Percentiles rank a stretch among this genome's conserved stretches.
phyloP scores from a whole-genome alignment of 2,329 filamentous ascomycete genomes.

The Phaeosphaeriaceae sp. region DNA sequence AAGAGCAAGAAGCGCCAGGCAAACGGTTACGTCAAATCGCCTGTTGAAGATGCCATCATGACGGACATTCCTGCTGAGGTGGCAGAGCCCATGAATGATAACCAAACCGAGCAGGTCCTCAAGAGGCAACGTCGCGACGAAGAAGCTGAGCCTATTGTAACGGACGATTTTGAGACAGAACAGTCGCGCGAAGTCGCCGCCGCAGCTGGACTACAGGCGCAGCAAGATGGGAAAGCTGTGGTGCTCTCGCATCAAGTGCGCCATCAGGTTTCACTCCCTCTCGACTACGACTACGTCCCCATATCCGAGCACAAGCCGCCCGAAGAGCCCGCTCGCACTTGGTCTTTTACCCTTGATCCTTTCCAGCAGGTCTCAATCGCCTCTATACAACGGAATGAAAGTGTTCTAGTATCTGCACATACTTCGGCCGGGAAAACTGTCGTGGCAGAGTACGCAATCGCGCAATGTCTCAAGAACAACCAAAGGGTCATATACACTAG shows the following conservation, averaged over 20 bases:
- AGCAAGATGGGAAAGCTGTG: constrained; percentile 71
- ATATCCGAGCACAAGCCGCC: constrained; percentile 93
- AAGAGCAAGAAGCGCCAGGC: constrained; percentile 85
- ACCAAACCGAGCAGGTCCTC: constrained; percentile 48
- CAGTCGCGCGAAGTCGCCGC: constrained; percentile 89
- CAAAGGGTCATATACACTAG: constrained; percentile 99
- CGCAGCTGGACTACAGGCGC: constrained; percentile 70
- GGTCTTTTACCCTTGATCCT: constrained; percentile 91
- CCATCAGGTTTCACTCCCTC: constrained; percentile 94
- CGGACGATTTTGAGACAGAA: constrained; percentile 93
- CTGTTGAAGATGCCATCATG: constrained; percentile 53
- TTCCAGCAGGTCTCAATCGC: constrained; percentile 96
- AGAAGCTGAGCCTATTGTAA: constrained; percentile 80
- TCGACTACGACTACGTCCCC: constrained; percentile 93
- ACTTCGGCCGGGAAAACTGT: constrained; percentile 98
- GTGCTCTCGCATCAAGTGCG: constrained; percentile 96
- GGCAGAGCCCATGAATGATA: constrained; percentile 36
- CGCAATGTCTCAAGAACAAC: constrained; percentile 95
- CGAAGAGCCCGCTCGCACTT: constrained; percentile 80
- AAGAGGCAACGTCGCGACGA: constrained; percentile 70
- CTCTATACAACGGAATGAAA: constrained; percentile 95
- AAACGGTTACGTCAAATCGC: constrained; percentile 74
- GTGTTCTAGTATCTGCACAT: constrained; percentile 94
- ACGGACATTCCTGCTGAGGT: constrained; percentile 47
- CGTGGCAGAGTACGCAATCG: constrained; percentile 96